These are phyloP conservation scores for Salvia miltiorrhiza DNA, from an alignment of 257 asterid genomes.

Conservation along the genomic window DNA sequence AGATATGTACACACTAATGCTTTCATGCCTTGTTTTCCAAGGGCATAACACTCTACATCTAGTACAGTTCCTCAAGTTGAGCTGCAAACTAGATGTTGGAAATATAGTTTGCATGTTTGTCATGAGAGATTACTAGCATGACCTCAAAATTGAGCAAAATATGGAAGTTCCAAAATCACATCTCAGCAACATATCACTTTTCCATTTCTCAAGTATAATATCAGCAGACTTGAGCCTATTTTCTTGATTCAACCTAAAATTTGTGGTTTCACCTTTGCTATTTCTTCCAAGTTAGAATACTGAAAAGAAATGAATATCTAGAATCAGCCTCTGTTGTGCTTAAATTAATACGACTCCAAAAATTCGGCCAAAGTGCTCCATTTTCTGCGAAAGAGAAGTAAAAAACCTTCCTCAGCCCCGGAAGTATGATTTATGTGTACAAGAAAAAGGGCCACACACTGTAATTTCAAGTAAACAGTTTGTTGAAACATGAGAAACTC, in stretches of 20 bases:
- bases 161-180: neutral
- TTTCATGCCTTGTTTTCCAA: neutral
- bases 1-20: neutral
- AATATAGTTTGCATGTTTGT: neutral
- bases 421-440: slow-evolving; percentile 3
- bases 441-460: slow-evolving; percentile 8
- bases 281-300: too few species aligned
- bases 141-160: too few species aligned
- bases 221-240: too few species aligned
- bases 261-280: neutral
- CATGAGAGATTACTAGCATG: neutral
- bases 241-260: too few species aligned
- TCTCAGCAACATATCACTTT: neutral
- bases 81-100: neutral
- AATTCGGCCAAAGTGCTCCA: slow-evolving; percentile 15
- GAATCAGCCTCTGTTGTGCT: too few species aligned
- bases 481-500: slow-evolving; percentile 58
- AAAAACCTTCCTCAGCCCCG: neutral
- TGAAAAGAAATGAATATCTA: too few species aligned
- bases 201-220: neutral
- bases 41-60: too few species aligned
- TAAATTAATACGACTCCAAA: too few species aligned
- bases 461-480: slow-evolving; percentile 29
- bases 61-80: too few species aligned
- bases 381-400: neutral